Evolutionary conservation across 2,329 filamentous ascomycete genomes (phyloP), one percentile per base, ranked within the genome.

Genomic region (Geosmithia morbida): DNA sequence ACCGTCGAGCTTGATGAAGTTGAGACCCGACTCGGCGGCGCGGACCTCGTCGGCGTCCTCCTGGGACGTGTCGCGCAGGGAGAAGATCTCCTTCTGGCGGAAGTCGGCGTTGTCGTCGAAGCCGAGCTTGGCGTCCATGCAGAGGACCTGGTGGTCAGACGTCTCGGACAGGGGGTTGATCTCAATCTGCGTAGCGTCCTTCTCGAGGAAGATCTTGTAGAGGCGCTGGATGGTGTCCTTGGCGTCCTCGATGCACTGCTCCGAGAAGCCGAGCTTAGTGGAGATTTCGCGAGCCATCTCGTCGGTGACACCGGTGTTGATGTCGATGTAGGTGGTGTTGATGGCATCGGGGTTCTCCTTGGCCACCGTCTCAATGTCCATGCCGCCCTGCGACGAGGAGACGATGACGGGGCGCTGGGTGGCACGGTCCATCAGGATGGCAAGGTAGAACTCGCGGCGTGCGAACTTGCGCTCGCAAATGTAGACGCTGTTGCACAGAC

Each of bases 381-480:
- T 95, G 65, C 92, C 92, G 67, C 92, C 92, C 71, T 98, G 92
- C 50, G 89, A 96, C 51, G 90, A 97, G 56, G 92, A 90, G 51
- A 98, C 89, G 58, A 98, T 96, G 63, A 97, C 88, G 57, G 92
- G 92, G 54, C 79, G 76, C 72, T 97, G 92, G 46, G 85, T 83
- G 56, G 76, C 80, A 62, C 92, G 87, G 75, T 98, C 92, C 92
- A 98, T 97, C 59, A 98, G 83, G 61, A 98, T 84, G 61, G 92
- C 92, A 50, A 98, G 83, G 76, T 98, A 98, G 75, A 98, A 98
- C 71, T 98, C 92, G 64, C 92, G 85, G 57, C 92, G 88, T 59
- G 92, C 92, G 63, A 96, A 98, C 77, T 98, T 98, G 78, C 92
- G 89, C 79, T 98, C 92, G 72, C 90, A 94, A 66, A 98, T 97